Evolutionary conservation across 257 asterid genomes (phyloP), one percentile per base, ranked within the genome.

Genomic region (Fraxinus cuspidata): DNA sequence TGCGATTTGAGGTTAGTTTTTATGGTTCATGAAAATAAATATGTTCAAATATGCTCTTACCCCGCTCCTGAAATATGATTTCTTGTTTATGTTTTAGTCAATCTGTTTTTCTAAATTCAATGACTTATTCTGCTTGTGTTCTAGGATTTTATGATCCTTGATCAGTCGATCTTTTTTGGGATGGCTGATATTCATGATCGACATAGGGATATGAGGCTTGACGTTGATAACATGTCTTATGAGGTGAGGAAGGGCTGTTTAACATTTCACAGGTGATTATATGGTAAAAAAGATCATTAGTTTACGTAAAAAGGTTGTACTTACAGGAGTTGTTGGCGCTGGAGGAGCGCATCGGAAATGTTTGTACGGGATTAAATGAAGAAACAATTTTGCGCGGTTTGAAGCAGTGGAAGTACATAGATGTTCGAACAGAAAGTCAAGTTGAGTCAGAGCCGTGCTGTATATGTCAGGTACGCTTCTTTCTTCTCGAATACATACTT

Each of bases 1-100:
- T 91, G 86, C 88, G 97, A 76, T 68, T 89, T 25, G 99, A 93
- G 97, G 99, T 92, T 79, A 80, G 91, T 77, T 53, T 71, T 80
- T 60, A 42, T 42, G 11, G 49, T 11, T 11, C 16, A 1, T 15
- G 56, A 47, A 47, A 15, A 47, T 47, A 47, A 47, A 47, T 40
- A 40, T 47, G n/a, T 15, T 47, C n/a, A n/a, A n/a, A 4, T 7
- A 53, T 18, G 27, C 64, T 53, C 12, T 7, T 53, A 53, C 28
- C 27, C 21, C 0, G 4, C 28, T 58, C 28, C 66, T n/a, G 23
- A 58, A 56, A 58, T 15, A 21, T 23, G n/a, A 28, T 44, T 70
- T 32, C 79, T 56, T 69, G 49, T 42, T 42, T 42, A 10, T 38
- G 23, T 32, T 70, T 23, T 58, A 42, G 42, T 53, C 23, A 40